Evolutionary conservation across 192 early-diverging fungal genomes (phyloP).

Genomic region (Ramicandelaber brevisporus): DNA sequence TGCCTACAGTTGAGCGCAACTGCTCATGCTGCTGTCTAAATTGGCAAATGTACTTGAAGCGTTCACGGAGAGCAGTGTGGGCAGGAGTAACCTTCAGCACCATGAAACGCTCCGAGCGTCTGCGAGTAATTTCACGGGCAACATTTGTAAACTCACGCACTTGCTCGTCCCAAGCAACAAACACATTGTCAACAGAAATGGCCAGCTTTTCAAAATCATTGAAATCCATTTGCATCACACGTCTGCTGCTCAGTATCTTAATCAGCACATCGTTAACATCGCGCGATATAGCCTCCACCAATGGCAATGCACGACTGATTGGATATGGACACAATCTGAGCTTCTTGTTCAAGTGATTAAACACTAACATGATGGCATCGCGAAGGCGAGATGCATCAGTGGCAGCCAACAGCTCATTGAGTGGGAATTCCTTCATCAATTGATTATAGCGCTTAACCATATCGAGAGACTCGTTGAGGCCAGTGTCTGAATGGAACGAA

Average conservation of each 20-base stretch:
- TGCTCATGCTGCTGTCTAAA: constrained; percentile 97
- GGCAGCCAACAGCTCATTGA: constrained; percentile 86
- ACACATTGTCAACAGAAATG: constrained; percentile 60
- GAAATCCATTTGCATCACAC: constrained; percentile 86
- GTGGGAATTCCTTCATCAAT: constrained; percentile 96
- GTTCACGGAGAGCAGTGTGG: constrained; percentile 83
- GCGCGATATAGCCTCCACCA: constrained; percentile 84
- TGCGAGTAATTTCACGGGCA: constrained; percentile 82
- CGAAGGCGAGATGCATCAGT: constrained; percentile 71
- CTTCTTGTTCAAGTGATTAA: constrained; percentile 94
- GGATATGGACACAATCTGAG: constrained; percentile 81
- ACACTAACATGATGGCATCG: constrained; percentile 54
- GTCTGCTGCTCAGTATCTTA: constrained; percentile 58
- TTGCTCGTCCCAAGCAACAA: constrained; percentile 80
- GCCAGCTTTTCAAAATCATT: constrained; percentile 73
- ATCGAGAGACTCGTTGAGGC: constrained; percentile 84
- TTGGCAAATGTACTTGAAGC: constrained; percentile 61
- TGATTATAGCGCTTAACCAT: constrained; percentile 83
- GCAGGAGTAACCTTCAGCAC: constrained; percentile 82
- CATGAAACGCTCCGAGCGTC: constrained; percentile 80
- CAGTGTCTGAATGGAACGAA: constrained; percentile 91
- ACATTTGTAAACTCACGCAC: constrained; percentile 90
- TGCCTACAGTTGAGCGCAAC: constrained; percentile 83
- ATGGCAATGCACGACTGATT: constrained; percentile 67
- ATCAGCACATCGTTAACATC: constrained; percentile 87